phyloP scores from a whole-genome alignment of 148 eudicot genomes.

The Nepenthes gracilis region DNA sequence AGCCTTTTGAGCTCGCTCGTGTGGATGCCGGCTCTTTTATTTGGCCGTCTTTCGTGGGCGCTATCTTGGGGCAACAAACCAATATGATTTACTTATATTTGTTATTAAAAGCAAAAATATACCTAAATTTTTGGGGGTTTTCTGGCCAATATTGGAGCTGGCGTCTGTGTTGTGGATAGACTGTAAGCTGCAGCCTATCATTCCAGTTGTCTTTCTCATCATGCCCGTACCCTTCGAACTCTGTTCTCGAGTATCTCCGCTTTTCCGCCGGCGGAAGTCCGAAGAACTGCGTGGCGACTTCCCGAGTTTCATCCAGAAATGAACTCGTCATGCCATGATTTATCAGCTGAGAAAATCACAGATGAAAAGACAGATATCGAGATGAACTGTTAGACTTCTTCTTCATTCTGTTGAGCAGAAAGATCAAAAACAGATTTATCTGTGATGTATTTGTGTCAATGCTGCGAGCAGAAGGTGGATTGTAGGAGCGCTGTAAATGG shows the following conservation, averaged over 20 bases:
- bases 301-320: conserved; percentile 40
- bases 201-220: conserved; percentile 51
- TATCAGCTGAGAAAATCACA: not conserved
- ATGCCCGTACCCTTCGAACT: conserved; percentile 47
- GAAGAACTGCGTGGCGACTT: conserved; percentile 36
- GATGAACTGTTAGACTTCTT: too few species aligned
- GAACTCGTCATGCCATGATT: conserved; percentile 48
- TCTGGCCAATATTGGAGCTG: conserved; percentile 51
- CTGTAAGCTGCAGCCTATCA: conserved; percentile 45
- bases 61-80: too few species aligned
- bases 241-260: conserved; percentile 28
- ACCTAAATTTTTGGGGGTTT: conserved; percentile 47
- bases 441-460: too few species aligned
- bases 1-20: too few species aligned
- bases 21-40: too few species aligned
- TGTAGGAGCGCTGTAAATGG: too few species aligned
- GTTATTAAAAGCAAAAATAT: not conserved
- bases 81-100: too few species aligned
- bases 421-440: too few species aligned
- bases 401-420: too few species aligned
- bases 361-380: too few species aligned
- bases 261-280: conserved; percentile 49
- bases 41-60: too few species aligned
- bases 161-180: conserved; percentile 27
- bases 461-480: too few species aligned